Base-by-base conservation (phyloP, 192 early-diverging fungal genomes). In the Funneliformis mosseae region DNA sequence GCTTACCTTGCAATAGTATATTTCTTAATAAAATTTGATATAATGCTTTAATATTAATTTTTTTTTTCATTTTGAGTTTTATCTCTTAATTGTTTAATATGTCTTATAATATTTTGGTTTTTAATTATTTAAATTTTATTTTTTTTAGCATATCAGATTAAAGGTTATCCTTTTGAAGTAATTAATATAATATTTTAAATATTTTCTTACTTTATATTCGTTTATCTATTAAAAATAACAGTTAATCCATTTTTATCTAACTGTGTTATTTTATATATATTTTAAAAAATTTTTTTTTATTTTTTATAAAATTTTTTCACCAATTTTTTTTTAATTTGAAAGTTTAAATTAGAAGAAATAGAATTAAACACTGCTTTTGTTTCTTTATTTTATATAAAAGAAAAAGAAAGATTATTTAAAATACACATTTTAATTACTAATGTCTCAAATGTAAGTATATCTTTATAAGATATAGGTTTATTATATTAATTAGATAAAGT, bases 201-300 rank as follows among this genome's bases (percentile, higher is more conserved):
- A 43, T 74, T 33, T 4, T 74, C 71, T 12, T 42, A 23, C 14
- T 74, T 74, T 4, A 74, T 25, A n/a, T 74, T 74, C 0, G 71
- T 48, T 46, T 46, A 74, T 8, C 46, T 46, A 55, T 74, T 45
- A 74, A 74, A 43, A 14, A 23, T 43, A 4, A 12, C 46, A 4
- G 46, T 73, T 46, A 73, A 38, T 14, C 45, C n/a, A 73, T 21
- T 55, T 23, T 63, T 5, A 63, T 63, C 61, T 48, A 10, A 48
- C 12, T 48, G 46, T 16, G 9, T 14, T 16, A 48, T 11, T 48
- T 48, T 48, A 0, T 48, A 48, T 14, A 48, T 12, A 12, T 14
- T 48, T 3, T 48, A 12, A 10, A 48, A 48, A 46, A 48, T 11
- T 48, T 0, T 48, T 2, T 48, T 9, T 12, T 48, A 14, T 48